Conservation (phyloP, 1,284 basidiomycete species). For the Baeospora myosura region DNA sequence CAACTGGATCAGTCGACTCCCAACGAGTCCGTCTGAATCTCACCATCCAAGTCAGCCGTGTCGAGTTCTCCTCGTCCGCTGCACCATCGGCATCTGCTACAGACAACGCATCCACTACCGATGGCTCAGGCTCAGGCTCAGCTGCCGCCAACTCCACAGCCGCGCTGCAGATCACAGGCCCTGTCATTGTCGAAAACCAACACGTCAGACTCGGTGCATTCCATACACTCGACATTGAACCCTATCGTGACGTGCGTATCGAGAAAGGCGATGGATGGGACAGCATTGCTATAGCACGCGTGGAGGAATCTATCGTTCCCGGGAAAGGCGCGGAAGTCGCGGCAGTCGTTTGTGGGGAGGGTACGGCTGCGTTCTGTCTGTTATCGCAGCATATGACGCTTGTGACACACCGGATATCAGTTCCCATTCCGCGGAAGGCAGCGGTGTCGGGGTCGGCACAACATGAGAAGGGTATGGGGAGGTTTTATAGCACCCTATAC, state of each 20-base stretch:
- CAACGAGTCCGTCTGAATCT: constrained; percentile 82
- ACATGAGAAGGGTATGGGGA: constrained; percentile 81
- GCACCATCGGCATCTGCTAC: constrained; percentile 39
- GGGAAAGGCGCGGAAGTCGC: constrained; percentile 94
- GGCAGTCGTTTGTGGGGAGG: constrained; percentile 94
- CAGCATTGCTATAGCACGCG: constrained; percentile 73
- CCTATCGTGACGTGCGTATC: constrained; percentile 87
- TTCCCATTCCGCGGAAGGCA: constrained; percentile 88
- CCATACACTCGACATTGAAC: constrained; percentile 93
- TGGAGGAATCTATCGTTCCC: constrained; percentile 86
- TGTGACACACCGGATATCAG: constrained; percentile 85
- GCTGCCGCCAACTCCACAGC: constrained; percentile 41
- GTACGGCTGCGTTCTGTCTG: constrained; percentile 89
- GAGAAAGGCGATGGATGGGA: constrained; percentile 90
- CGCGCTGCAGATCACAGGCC: constrained; percentile 82
- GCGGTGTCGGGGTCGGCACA: constrained; percentile 72
- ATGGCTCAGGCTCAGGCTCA: constrained; percentile 32
- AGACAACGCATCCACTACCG: constrained; percentile 34
- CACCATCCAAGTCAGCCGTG: constrained; percentile 69
- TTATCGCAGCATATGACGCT: constrained; percentile 97
- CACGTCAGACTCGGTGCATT: constrained; percentile 93
- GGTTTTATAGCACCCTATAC: constrained; percentile 83
- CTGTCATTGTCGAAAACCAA: constrained; percentile 84
- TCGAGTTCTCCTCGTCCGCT: constrained; percentile 66
- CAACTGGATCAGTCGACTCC: constrained; percentile 91